Conservation (phyloP, 2,329 filamentous ascomycete genomes). For the Clarireedia paspali region DNA sequence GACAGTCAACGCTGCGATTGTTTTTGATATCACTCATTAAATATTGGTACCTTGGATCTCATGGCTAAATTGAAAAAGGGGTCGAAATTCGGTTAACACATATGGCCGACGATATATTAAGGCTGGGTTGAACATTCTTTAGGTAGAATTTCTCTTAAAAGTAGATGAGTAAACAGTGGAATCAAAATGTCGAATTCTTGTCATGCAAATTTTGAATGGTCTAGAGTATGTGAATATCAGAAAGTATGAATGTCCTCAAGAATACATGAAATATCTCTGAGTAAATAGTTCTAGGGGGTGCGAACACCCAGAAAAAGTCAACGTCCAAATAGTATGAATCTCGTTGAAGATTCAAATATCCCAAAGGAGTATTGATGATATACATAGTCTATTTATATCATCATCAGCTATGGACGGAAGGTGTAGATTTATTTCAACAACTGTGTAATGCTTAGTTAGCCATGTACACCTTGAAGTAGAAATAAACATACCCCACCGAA, state of each 20-base stretch:
- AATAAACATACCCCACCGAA: constrained; percentile 57
- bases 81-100: not conserved
- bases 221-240: too few relatives aligned
- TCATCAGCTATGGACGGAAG: constrained; percentile 45
- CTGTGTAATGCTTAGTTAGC: constrained; percentile 40
- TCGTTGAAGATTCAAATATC: too few relatives aligned
- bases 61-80: not conserved
- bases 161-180: not conserved
- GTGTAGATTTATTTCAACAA: constrained; percentile 69
- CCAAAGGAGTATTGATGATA: too few relatives aligned
- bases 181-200: too few relatives aligned
- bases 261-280: too few relatives aligned
- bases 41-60: not conserved
- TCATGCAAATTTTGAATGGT: too few relatives aligned
- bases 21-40: not conserved
- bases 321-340: too few relatives aligned
- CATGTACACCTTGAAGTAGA: not conserved
- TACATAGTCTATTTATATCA: too few relatives aligned
- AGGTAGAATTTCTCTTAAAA: not conserved
- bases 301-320: too few relatives aligned
- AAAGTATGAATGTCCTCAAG: too few relatives aligned
- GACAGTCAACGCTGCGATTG: constrained; percentile 16
- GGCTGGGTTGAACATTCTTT: not conserved
- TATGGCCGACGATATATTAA: too few relatives aligned
- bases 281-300: too few relatives aligned